Conservation (phyloP, 371 early-diverging fungal genomes). For the Mortierella sp. region DNA sequence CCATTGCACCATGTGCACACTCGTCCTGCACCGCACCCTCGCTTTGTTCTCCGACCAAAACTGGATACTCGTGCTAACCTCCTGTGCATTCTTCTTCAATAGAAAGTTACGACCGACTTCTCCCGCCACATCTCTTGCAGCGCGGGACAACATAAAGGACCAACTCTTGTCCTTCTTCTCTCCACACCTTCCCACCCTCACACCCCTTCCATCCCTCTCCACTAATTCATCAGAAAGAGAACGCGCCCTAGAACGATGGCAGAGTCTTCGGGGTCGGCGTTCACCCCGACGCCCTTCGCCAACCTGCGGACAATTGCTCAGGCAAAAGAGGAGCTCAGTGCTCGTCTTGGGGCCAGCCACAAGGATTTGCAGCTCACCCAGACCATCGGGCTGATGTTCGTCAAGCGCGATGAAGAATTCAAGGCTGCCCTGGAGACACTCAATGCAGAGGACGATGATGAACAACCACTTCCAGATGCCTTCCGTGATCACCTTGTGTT, state of each 20-base stretch:
- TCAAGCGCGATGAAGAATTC: slow-evolving; percentile 50
- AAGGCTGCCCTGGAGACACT: slow-evolving; percentile 40
- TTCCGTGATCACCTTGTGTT: slow-evolving; percentile 37
- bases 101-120: too few relatives aligned
- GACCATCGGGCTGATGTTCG: slow-evolving; percentile 46
- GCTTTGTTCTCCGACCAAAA: too few relatives aligned
- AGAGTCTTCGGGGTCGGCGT: slow-evolving; percentile 18
- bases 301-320: slow-evolving; percentile 35
- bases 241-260: slow-evolving; percentile 15
- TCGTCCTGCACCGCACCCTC: too few relatives aligned
- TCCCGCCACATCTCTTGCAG: too few relatives aligned
- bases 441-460: slow-evolving; percentile 17
- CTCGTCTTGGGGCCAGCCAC: slow-evolving; percentile 35
- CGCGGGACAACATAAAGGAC: too few relatives aligned
- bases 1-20: too few relatives aligned
- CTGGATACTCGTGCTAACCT: too few relatives aligned
- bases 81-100: too few relatives aligned
- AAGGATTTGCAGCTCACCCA: slow-evolving; percentile 49
- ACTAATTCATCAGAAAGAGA: not conserved
- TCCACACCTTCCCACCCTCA: too few relatives aligned
- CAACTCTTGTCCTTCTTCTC: not conserved
- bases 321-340: slow-evolving; percentile 41
- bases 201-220: too few relatives aligned
- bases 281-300: slow-evolving; percentile 15
- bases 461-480: slow-evolving; percentile 29